phyloP scores from a whole-genome alignment of 768 basidiomycete species.

The Auriscalpium orientale region DNA sequence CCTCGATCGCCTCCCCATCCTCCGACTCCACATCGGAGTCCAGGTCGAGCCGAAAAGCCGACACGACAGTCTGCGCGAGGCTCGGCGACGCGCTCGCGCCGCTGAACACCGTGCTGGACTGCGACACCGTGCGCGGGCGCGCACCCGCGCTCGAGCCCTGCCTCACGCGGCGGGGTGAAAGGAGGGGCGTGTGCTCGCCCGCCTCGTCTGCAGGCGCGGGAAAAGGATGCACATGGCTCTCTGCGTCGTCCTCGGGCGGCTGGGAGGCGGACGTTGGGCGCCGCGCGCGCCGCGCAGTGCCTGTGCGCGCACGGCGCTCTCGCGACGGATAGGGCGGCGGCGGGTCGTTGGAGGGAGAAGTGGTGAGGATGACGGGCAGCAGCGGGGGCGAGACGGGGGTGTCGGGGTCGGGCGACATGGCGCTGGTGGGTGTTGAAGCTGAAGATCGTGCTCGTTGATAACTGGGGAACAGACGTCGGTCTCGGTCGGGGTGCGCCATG shows the following conservation, averaged over 20 bases:
- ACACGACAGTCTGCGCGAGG: conserved; percentile 60
- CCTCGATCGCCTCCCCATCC: conserved; percentile 12
- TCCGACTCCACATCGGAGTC: conserved; percentile 35
- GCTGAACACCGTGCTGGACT: conserved; percentile 42
- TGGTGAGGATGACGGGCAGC: conserved; percentile 10
- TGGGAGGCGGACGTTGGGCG: conserved; percentile 22
- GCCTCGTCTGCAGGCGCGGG: conserved; percentile 21
- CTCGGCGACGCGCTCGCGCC: conserved; percentile 50
- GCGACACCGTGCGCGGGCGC: conserved; percentile 50
- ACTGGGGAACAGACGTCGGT: too few species aligned
- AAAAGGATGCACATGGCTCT: conserved; percentile 23
- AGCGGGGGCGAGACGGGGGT: not conserved
- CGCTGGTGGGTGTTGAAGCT: not conserved
- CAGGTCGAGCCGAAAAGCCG: conserved; percentile 54
- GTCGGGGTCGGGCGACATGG: conserved; percentile 1
- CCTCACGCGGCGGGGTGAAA: conserved; percentile 23
- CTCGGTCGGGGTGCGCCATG: too few species aligned
- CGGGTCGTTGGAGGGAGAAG: conserved; percentile 37
- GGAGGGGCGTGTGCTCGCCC: conserved; percentile 43
- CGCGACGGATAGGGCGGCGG: conserved; percentile 65
- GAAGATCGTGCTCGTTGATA: too few species aligned
- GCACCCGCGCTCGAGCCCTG: conserved; percentile 9
- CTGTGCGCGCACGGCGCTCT: conserved; percentile 33
- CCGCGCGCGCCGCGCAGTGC: conserved; percentile 18
- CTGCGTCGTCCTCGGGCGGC: conserved; percentile 26